These are phyloP conservation scores for Dioszegia aurantiaca DNA, from an alignment of 768 basidiomycete species.

Conservation along the genomic window DNA sequence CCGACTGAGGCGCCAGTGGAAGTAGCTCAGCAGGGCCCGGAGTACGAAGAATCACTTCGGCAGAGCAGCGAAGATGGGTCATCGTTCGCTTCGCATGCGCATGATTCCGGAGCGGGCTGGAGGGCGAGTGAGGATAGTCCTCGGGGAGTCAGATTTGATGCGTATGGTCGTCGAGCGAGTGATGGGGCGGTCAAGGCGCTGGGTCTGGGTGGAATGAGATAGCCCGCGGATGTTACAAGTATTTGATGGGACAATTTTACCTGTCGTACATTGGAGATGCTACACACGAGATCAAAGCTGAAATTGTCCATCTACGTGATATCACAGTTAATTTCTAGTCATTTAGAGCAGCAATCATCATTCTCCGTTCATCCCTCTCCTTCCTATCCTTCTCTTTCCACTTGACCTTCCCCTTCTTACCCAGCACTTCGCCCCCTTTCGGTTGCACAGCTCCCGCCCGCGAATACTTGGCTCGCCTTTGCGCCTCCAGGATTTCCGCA, in stretches of 20 bases:
- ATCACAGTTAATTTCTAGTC: constrained; percentile 3
- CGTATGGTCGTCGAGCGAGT: constrained; percentile 22
- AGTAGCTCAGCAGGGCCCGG: neutral
- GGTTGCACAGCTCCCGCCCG: neutral
- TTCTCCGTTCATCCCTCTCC: constrained; percentile 40
- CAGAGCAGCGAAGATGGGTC: constrained; percentile 18
- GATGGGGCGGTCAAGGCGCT: constrained; percentile 21
- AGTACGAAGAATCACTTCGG: constrained; percentile 4
- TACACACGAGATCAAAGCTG: too few relatives aligned
- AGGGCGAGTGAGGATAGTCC: constrained; percentile 23
- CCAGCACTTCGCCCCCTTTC: constrained; percentile 26
- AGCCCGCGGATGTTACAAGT: too few relatives aligned
- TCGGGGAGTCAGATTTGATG: constrained; percentile 1
- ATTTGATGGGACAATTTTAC: neutral
- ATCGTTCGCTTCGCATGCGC: constrained; percentile 10
- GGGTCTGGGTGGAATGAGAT: constrained; percentile 1
- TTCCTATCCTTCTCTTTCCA: constrained; percentile 40
- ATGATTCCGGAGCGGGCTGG: constrained; percentile 5
- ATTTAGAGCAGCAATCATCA: constrained; percentile 31
- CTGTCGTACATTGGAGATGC: constrained; percentile 6
- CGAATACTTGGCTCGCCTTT: constrained; percentile 23
- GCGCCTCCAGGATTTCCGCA: constrained; percentile 32
- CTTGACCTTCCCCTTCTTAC: constrained; percentile 44
- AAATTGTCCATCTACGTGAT: too few relatives aligned
- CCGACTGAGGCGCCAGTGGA: neutral